Evolutionary conservation across 345 rosid species (phyloP), one percentile per base, ranked within the genome.

Genomic region (Populus ilicifolia): DNA sequence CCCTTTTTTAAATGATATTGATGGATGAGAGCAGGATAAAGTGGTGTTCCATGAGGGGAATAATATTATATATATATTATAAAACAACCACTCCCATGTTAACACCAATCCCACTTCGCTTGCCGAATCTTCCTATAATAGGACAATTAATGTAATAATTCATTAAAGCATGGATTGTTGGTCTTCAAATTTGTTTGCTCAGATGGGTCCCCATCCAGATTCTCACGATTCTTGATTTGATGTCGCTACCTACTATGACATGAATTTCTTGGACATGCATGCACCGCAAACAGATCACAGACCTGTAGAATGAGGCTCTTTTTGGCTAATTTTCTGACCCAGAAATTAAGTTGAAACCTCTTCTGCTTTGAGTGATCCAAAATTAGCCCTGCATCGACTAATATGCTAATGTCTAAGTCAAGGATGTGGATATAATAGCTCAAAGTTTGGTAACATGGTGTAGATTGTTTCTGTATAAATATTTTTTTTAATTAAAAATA

Each of bases 201-300:
- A 46, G 18, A 38, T 38, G 69, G 77, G 67, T 67, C 54, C 77
- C 67, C 23, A 62, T 52, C 52, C 20, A n/a, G 18, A 38, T 73
- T 73, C 65, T 54, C 13, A 17, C 11, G 18, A 38, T 73, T 73
- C 65, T 54, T 36, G 30, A 39, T 62, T 74, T 61, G 69, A 39
- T 54, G 43, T 21, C 33, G 41, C 65, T 50, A 20, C 33, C 29
- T 3, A 20, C 65, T 72, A 25, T 43, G 30, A 23, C 33, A 2
- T 70, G 59, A 43, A 14, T 69, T 38, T 41, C 41, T 35, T 68
- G 44, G 41, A 44, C 50, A 21, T 13, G n/a, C 43, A 29, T 33
- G 18, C 25, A 16, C 23, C 69, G 9, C n/a, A 11, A 27, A 36
- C 70, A 36, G 13, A 12, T 10, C 35, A 17, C 70, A 35, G 27